Evolutionary conservation across 345 rosid genomes (phyloP), one percentile per base, ranked within the genome.

Genomic region (Anastatica hierochuntica): DNA sequence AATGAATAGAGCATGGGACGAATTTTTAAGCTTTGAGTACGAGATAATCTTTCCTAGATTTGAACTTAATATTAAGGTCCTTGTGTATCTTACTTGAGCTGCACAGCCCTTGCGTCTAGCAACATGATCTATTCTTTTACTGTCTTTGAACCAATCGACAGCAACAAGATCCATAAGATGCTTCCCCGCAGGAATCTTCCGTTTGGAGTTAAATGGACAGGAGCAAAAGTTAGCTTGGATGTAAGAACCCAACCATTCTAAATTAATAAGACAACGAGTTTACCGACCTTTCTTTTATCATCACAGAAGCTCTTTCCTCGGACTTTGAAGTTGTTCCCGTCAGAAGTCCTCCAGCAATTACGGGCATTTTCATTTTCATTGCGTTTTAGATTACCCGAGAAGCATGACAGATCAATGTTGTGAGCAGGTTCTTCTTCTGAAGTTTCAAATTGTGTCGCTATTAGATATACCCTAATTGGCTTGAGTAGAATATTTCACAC

Each of bases 71-170:
- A 21, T 21, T 21, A 21, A 21, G 24, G 24, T 21, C 5, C 24
- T 21, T 21, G 24, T 21, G 24, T 41, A 27, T 52, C 78, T 72
- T 79, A 82, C 99, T 76, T 94, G 97, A 31, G 90, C 89, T 5
- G 97, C 95, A 51, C 99, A 94, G 67, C 95, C 99, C 59, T 76
- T 84, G 58, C 87, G 94, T 73, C 87, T 77, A 48, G 82, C 87
- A 34, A 88, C 97, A 72, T 94, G 95, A 67, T 94, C 99, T 83
- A 94, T 83, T 73, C 95, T 80, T 77, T 85, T 94, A 39, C 76
- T 74, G 62, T 88, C 97, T 76, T 94, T 94, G 74, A 94, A 94
- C 99, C 99, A 94, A 72, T 94, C 99, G 41, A 94, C 97, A 68
- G 99, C 97, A 67, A 94, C 95, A 7, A 94, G 99, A 75, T 88